These are phyloP conservation scores for Pythium insidiosum DNA, from an alignment of 352 stramenopile genomes.

Conservation along the genomic window DNA sequence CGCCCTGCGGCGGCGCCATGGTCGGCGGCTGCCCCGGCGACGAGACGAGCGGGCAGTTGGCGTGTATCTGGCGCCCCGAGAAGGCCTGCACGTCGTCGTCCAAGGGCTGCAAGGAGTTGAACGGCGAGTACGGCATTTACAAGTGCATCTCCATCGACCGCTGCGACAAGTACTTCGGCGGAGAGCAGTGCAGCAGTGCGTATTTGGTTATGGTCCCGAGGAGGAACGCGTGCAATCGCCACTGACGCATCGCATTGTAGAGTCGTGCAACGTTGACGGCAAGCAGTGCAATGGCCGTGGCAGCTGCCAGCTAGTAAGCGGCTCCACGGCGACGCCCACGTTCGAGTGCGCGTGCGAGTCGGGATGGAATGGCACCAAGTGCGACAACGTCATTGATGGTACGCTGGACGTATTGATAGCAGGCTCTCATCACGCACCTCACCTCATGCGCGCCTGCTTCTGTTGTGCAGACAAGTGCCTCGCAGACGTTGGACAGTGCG, in stretches of 20 bases:
- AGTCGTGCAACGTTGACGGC: conserved; percentile 27
- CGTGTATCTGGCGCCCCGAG: conserved; percentile 47
- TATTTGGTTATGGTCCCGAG: background rate
- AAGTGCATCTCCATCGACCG: conserved; percentile 74
- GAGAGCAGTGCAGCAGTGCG: conserved; percentile 44
- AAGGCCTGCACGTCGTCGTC: conserved; percentile 11
- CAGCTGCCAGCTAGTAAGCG: conserved; percentile 32
- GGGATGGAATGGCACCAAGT: conserved; percentile 64
- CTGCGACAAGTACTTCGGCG: conserved; percentile 63
- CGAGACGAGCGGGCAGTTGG: conserved; percentile 44
- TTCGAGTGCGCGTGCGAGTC: conserved; percentile 62
- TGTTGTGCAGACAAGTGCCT: conserved; percentile 32
- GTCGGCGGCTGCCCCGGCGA: conserved; percentile 56
- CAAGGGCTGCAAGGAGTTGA: conserved; percentile 20
- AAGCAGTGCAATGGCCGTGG: conserved; percentile 66
- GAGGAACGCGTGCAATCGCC: too few relatives aligned
- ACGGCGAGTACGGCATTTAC: conserved; percentile 44
- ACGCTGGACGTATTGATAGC: conserved; percentile 1
- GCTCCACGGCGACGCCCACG: conserved; percentile 17
- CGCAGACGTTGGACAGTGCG: conserved; percentile 31
- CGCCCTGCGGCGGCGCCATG: conserved; percentile 35
- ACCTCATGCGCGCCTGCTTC: too few relatives aligned
- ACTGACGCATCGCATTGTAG: conserved; percentile 6
- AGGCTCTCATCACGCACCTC: background rate
- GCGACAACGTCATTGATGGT: conserved; percentile 44